phyloP scores from a whole-genome alignment of 73 alveolate species.

The Vitrella brassicaformis region DNA sequence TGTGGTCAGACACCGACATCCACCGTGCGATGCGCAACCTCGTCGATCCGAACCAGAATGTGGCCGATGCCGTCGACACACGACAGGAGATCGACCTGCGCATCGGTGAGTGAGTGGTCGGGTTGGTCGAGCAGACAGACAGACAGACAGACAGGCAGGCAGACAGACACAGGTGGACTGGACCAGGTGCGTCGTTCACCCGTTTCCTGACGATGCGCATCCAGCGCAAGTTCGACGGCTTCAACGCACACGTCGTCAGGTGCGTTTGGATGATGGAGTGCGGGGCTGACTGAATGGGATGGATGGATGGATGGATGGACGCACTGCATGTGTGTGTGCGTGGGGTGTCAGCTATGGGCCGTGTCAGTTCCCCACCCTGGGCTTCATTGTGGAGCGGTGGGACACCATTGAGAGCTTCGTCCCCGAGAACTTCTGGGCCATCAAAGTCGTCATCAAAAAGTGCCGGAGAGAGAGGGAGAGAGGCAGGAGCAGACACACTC shows the following conservation, averaged over 20 bases:
- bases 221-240: constrained; percentile 38
- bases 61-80: constrained; percentile 91
- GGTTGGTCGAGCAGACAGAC: too few species aligned
- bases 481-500: constrained; percentile 38
- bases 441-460: constrained; percentile 59
- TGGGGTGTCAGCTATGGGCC: constrained; percentile 85
- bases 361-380: constrained; percentile 97
- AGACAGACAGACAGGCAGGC: too few species aligned
- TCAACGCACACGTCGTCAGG: too few species aligned
- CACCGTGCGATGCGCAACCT: constrained; percentile 42
- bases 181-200: constrained; percentile 33
- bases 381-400: constrained; percentile 88
- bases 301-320: too few species aligned
- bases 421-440: constrained; percentile 86
- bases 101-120: too few species aligned
- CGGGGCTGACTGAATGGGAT: too few species aligned
- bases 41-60: constrained; percentile 75
- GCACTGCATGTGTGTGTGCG: constrained; percentile 1
- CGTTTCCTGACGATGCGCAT: constrained; percentile 66
- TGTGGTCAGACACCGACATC: too few species aligned
- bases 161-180: too few species aligned
- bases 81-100: constrained; percentile 27
- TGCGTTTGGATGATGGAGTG: too few species aligned
- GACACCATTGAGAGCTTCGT: constrained; percentile 72
- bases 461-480: constrained; percentile 22